Evolutionary conservation across 2,329 filamentous ascomycete genomes (phyloP).

Genomic region (Coleophoma cylindrospora): DNA sequence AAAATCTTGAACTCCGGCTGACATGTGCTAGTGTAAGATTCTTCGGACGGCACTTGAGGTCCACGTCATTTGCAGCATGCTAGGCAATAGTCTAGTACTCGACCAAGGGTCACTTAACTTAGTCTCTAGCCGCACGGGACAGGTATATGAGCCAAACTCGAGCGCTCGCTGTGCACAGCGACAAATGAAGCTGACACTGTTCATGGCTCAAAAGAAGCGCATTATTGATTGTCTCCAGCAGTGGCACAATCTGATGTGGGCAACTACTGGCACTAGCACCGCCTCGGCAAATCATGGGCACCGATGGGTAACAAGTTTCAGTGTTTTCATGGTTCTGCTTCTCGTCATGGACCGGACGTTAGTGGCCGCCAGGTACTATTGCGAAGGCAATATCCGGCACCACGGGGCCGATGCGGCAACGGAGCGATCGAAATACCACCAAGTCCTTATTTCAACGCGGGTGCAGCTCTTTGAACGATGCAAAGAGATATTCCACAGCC

Average conservation of each 20-base stretch:
- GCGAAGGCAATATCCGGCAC: conserved; percentile 17
- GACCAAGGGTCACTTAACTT: conserved; percentile 17
- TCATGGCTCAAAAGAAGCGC: conserved; percentile 19
- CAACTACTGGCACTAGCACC: conserved; percentile 12
- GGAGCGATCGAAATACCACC: conserved; percentile 15
- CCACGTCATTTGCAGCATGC: conserved; percentile 21
- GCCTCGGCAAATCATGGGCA: conserved; percentile 17
- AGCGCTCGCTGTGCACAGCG: conserved; percentile 21
- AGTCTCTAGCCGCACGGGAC: conserved; percentile 15
- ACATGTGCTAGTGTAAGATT: conserved; percentile 16
- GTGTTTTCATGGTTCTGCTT: conserved; percentile 21
- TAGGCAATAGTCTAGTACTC: conserved; percentile 23
- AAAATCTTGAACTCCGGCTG: conserved; percentile 2
- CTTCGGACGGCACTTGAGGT: conserved; percentile 24
- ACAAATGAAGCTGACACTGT: conserved; percentile 26
- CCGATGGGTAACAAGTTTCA: conserved; percentile 25
- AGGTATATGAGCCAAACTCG: conserved; percentile 17
- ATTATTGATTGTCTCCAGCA: conserved; percentile 21
- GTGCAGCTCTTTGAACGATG: conserved; percentile 24
- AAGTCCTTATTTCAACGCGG: conserved; percentile 19
- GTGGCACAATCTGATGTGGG: conserved; percentile 26
- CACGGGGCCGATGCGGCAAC: conserved; percentile 12
- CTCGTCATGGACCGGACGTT: conserved; percentile 23
- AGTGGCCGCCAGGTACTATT: conserved; percentile 14
- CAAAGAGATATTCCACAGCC: conserved; percentile 27